Evolutionary conservation across 140 eudicot species (phyloP), one percentile per base, ranked within the genome.

Genomic region (Stevia rebaudiana): DNA sequence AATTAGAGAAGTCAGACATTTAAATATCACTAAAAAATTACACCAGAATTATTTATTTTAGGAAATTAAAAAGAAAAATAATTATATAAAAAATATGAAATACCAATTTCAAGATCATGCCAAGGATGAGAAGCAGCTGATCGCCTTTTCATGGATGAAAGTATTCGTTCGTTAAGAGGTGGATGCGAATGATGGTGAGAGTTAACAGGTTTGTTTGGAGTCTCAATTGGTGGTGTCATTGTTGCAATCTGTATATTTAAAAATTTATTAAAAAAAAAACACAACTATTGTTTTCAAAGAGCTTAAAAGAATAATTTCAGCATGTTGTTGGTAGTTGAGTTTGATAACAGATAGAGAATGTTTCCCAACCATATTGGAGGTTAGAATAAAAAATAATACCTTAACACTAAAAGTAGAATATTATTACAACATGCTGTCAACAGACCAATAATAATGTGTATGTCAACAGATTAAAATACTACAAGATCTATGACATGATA

Each of bases 61-160:
- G 15, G 50, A 65, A 74, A 19, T 54, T 5, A 23, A 16, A 23
- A 21, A 19, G 48, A 31, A 28, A 25, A 37, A 1, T 5, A 10
- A 9, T 8, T 25, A 16, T 61, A 6, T 57, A 51, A 30, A 41
- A 15, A 7, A 3, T 16, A 8, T 31, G 24, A 56, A 8, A 19
- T 80, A 77, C 90, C 90, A 41, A 83, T 83, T 65, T 83, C 86
- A 25, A 83, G 86, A 83, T 83, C 90, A 67, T 83, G 90, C 90
- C 90, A 83, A 21, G 90, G 90, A 46, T 83, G 90, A 50, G 90
- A 82, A 77, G 90, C 90, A 62, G 77, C 86, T 52, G 90, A 83
- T 59, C 83, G 77, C 72, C 86, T 81, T 33, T 74, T 77, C 83
- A 83, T 65, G 70, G 90, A 80, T 62, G 90, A 83, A 67, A 83